Percentiles rank a stretch among this genome's conserved stretches.
phyloP scores from a whole-genome alignment of 2,329 filamentous ascomycete genomes.

The Verticillium nubilum region DNA sequence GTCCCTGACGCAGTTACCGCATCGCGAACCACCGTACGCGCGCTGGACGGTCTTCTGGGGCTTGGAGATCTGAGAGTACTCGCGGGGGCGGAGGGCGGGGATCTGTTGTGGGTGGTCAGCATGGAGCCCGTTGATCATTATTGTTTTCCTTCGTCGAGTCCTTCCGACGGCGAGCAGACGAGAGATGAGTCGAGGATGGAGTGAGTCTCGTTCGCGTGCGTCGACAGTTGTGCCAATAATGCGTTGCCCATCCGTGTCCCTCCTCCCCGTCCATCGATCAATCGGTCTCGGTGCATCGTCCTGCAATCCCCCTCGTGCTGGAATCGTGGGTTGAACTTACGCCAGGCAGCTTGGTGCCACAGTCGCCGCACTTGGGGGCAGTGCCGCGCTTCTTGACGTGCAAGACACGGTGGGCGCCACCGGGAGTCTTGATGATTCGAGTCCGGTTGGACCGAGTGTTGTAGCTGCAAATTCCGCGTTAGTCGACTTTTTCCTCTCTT shows the following conservation, averaged over 20 bases:
- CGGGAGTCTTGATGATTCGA: slow-evolving; percentile 92
- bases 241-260: background rate
- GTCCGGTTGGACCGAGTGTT: slow-evolving; percentile 98
- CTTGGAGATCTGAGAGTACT: slow-evolving; percentile 95
- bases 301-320: background rate
- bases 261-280: background rate
- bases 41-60: slow-evolving; percentile 99
- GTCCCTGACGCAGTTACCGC: slow-evolving; percentile 97
- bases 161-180: background rate
- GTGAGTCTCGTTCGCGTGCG: background rate
- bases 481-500: slow-evolving; percentile 9
- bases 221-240: background rate
- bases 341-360: slow-evolving; percentile 93
- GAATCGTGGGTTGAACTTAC: slow-evolving; percentile 58
- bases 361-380: slow-evolving; percentile 98
- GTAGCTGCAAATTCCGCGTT: slow-evolving; percentile 57
- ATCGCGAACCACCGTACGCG: slow-evolving; percentile 97
- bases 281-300: background rate
- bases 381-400: slow-evolving; percentile 99
- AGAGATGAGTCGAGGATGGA: background rate
- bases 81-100: slow-evolving; percentile 94
- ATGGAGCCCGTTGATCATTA: background rate
- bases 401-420: slow-evolving; percentile 89
- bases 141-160: background rate
- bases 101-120: slow-evolving; percentile 48